Conservation (phyloP, 768 basidiomycete species). For the Leccinum subgranulosum region DNA sequence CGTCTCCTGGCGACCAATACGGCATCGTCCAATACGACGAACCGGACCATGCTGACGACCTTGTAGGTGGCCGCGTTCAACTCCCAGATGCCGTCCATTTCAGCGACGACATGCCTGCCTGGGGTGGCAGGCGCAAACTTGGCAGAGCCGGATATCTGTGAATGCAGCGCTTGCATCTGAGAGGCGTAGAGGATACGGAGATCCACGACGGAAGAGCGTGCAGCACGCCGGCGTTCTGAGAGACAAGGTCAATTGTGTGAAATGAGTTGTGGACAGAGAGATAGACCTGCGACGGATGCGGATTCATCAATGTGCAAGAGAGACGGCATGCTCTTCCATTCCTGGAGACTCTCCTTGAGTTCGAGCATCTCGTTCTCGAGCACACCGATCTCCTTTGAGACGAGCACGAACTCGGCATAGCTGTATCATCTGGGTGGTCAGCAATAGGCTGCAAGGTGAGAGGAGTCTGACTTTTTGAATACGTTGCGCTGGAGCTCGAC, state of each 20-base stretch:
- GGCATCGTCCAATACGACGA: slow-evolving; percentile 90
- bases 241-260: slow-evolving; percentile 3
- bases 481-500: slow-evolving; percentile 87
- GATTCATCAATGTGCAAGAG: slow-evolving; percentile 87
- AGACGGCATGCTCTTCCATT: slow-evolving; percentile 96
- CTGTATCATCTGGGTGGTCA: slow-evolving; percentile 40
- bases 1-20: slow-evolving; percentile 83
- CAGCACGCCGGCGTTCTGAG: slow-evolving; percentile 53
- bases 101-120: slow-evolving; percentile 86
- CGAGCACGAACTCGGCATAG: slow-evolving; percentile 94
- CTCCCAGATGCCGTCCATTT: slow-evolving; percentile 77
- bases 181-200: slow-evolving; percentile 91
- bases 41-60: slow-evolving; percentile 78
- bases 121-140: slow-evolving; percentile 92
- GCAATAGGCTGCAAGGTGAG: neutral
- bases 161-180: slow-evolving; percentile 89
- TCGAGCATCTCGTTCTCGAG: slow-evolving; percentile 98
- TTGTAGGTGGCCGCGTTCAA: slow-evolving; percentile 96
- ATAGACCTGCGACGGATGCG: slow-evolving; percentile 52
- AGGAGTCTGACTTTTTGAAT: slow-evolving; percentile 77
- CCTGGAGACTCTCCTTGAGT: slow-evolving; percentile 88
- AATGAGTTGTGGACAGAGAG: slow-evolving; percentile 25
- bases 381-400: slow-evolving; percentile 95
- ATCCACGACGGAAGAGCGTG: slow-evolving; percentile 93
- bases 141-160: slow-evolving; percentile 89